Evolutionary conservation across 306 rosid genomes (phyloP), one percentile per base, ranked within the genome.

Genomic region (Cyclanthera cordifolia): DNA sequence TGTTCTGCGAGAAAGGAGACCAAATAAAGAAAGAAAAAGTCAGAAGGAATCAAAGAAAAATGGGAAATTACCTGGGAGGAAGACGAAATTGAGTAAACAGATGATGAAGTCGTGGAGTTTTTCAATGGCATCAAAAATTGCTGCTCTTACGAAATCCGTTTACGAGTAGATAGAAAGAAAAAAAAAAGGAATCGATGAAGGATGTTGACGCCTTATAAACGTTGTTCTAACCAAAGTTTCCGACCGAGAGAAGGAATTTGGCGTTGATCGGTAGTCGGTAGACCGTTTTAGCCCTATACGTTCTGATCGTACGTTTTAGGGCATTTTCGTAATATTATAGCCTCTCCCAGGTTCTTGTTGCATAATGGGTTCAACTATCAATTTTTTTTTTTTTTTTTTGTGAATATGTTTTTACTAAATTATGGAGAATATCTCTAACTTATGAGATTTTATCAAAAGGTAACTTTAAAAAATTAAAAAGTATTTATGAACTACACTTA

Each of bases 271-370:
- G 71, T 25, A 66, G 55, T 66, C 55, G 71, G 71, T 66, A 46
- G 71, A 66, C 71, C 71, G 71, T 66, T 66, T 37, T 66, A 24
- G 55, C 55, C 71, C 71, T 66, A 66, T 54, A 66, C 71, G 71
- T 43, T 66, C 55, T 66, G 55, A 66, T 66, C 71, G 55, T 66
- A 66, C 71, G 14, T 66, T 16, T 66, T 66, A 6, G 71, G 71
- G 71, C 8, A 66, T 14, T 66, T 66, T 66, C 3, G 71, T 66
- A 66, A 66, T 59, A 11, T 27, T 28, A 27, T 6, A 0, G 11
- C 4, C 37, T 17, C 9, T 20, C 14, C 39, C 39, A 2, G 15
- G 16, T 23, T 53, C 12, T 15, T 13, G 19, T 19, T 9, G 17
- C 28, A 1, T 53, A 9, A 9, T 8, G n/a, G 27, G 16, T 52